Base-by-base conservation (phyloP, 768 basidiomycete genomes). In the Boletellus sp. region DNA sequence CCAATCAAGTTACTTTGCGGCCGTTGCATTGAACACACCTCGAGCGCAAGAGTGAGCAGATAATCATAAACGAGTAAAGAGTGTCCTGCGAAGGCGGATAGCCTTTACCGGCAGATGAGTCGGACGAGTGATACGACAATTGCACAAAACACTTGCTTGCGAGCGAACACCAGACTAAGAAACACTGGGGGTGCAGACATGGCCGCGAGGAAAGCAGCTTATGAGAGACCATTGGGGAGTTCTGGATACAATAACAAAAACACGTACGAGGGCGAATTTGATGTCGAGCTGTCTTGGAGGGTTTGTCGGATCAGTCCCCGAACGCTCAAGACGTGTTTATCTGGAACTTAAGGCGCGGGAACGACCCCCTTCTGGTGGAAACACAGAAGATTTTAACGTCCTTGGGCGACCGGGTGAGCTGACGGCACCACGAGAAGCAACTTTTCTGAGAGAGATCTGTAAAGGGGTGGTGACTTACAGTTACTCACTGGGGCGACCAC, bases 31-130 rank as follows among this genome's bases (percentile, higher is more conserved):
- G 42, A 9, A 56, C 58, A 11, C 26, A 62, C 65, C 52, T 69
- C 67, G 48, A 62, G 52, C 12, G 48, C 24, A 35, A 66, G 6
- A 16, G 67, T 69, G 1, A 66, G 42, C 40, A 67, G 12, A 45
- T 64, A 58, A 32, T 66, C 65, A 17, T 65, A 65, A 7, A 57
- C 34, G 6, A 66, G 62, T 3, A 67, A 33, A 16, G 62, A 41
- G 20, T 41, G 36, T 19, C 64, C 66, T 39, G 58, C 42, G 39
- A 63, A 28, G 20, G 54, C 43, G 31, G 35, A 38, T 2, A 26
- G 1, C 39, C 63, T 64, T 24, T 3, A 17, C 9, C 1, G 8
- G 24, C 17, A 34, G 17, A 35, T 60, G 17, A 39, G 19, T 17
- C 1, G 10, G 9, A 20, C 7, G 40, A 16, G 39, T 13, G 23